phyloP scores from a whole-genome alignment of 2,329 filamentous ascomycete genomes.

The Rutstroemia sydowiana region DNA sequence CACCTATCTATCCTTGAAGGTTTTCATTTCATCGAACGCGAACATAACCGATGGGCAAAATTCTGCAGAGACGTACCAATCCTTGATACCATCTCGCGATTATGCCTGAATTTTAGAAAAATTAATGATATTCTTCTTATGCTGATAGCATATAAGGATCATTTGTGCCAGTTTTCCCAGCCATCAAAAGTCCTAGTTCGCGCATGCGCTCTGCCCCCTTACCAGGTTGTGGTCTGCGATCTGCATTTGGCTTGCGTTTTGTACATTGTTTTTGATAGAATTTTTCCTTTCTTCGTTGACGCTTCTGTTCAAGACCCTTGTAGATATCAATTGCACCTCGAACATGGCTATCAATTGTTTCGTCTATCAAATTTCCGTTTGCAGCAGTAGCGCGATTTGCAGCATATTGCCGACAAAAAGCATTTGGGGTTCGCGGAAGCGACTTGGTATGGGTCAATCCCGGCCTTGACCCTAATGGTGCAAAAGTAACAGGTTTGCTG shows the following conservation, averaged over 20 bases:
- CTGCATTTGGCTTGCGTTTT: constrained; percentile 68
- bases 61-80: too few relatives aligned
- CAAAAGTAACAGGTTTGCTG: constrained; percentile 36
- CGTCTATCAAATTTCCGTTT: constrained; percentile 32
- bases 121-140: constrained; percentile 31
- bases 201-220: constrained; percentile 90
- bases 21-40: too few relatives aligned
- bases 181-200: constrained; percentile 82
- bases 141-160: constrained; percentile 66
- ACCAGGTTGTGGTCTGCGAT: constrained; percentile 56
- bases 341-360: constrained; percentile 53
- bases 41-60: too few relatives aligned
- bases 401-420: constrained; percentile 47
- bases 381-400: constrained; percentile 37
- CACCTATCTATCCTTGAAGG: too few relatives aligned
- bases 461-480: constrained; percentile 50
- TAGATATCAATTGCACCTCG: constrained; percentile 97
- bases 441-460: constrained; percentile 75
- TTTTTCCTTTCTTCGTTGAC: constrained; percentile 87
- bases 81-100: too few relatives aligned
- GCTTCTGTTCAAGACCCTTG: constrained; percentile 90
- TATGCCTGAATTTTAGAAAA: too few relatives aligned
- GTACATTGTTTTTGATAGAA: constrained; percentile 76
- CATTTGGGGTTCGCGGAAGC: constrained; percentile 69
- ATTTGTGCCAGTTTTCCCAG: constrained; percentile 64